Evolutionary conservation across 148 eudicot genomes (phyloP).

Genomic region (Linanthus parryae): DNA sequence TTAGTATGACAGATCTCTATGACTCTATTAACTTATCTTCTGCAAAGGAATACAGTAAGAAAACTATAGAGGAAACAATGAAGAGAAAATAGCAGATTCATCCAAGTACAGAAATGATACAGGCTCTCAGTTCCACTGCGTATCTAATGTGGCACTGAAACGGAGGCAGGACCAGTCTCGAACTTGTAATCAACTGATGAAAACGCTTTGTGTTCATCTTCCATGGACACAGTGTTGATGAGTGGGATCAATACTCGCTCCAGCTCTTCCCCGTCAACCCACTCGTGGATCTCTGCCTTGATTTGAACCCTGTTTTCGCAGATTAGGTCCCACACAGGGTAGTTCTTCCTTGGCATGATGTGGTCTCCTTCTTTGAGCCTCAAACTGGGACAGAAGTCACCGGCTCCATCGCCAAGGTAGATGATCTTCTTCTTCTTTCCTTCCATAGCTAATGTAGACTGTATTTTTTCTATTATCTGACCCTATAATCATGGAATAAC

Average conservation of each 20-base stretch:
- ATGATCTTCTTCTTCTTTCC: constrained; percentile 44
- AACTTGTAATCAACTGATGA: constrained; percentile 53
- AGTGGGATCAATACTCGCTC: constrained; percentile 40
- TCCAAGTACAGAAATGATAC: too few relatives aligned
- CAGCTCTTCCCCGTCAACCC: constrained; percentile 66
- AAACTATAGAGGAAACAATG: too few relatives aligned
- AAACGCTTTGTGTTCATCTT: constrained; percentile 12
- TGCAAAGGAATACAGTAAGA: too few relatives aligned
- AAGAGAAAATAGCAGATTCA: too few relatives aligned
- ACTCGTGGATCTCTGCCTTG: constrained; percentile 52
- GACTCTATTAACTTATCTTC: too few relatives aligned
- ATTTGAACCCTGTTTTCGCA: constrained; percentile 32
- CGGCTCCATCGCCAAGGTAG: constrained; percentile 65
- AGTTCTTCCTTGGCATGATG: constrained; percentile 75
- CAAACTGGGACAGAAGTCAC: constrained; percentile 79
- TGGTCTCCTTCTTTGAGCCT: constrained; percentile 47
- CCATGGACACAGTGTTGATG: constrained; percentile 20
- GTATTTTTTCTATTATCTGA: constrained; percentile 39
- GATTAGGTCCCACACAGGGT: constrained; percentile 72
- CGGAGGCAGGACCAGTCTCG: constrained; percentile 34
- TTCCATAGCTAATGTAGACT: constrained; percentile 24
- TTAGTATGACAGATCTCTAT: too few relatives aligned
- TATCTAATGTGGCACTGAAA: constrained; percentile 35
- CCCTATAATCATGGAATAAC: constrained; percentile 30
- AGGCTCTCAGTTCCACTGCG: too few relatives aligned